Percentiles rank a stretch among this genome's conserved stretches.
phyloP scores from a whole-genome alignment of 129 eudicot species.

The Ambrosia artemisiifolia region DNA sequence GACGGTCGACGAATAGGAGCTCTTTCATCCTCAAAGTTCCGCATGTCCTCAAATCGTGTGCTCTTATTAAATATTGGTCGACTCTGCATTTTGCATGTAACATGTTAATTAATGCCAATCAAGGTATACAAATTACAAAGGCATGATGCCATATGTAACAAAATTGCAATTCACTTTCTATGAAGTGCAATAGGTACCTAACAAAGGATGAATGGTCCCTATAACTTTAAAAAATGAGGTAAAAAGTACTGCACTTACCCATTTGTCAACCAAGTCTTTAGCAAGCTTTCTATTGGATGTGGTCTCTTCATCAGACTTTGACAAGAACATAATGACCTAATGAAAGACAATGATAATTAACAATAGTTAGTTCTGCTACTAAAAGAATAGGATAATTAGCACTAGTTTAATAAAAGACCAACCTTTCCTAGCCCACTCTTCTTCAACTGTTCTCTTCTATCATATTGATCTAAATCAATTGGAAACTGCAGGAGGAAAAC shows the following conservation, averaged over 20 bases:
- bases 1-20: conserved; percentile 51
- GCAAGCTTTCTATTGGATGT: conserved; percentile 90
- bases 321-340: conserved; percentile 94
- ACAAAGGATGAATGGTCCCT: too few species aligned
- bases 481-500: conserved; percentile 54
- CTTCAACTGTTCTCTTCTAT: conserved; percentile 78
- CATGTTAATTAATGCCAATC: background rate
- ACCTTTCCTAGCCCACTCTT: conserved; percentile 96
- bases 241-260: conserved; percentile 49
- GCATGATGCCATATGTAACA: background rate
- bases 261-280: conserved; percentile 94
- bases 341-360: conserved; percentile 5
- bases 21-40: conserved; percentile 78
- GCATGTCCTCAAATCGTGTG: conserved; percentile 95
- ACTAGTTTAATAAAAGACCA: background rate
- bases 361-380: background rate
- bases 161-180: background rate
- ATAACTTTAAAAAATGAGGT: conserved; percentile 1
- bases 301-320: conserved; percentile 96
- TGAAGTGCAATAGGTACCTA: background rate
- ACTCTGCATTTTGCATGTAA: conserved; percentile 49
- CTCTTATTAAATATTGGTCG: conserved; percentile 97
- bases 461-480: conserved; percentile 82
- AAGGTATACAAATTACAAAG: conserved; percentile 5
- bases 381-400: conserved; percentile 4